Evolutionary conservation across 176 grass and related monocot genomes (phyloP).

Genomic region (Panicum miliaceum): DNA sequence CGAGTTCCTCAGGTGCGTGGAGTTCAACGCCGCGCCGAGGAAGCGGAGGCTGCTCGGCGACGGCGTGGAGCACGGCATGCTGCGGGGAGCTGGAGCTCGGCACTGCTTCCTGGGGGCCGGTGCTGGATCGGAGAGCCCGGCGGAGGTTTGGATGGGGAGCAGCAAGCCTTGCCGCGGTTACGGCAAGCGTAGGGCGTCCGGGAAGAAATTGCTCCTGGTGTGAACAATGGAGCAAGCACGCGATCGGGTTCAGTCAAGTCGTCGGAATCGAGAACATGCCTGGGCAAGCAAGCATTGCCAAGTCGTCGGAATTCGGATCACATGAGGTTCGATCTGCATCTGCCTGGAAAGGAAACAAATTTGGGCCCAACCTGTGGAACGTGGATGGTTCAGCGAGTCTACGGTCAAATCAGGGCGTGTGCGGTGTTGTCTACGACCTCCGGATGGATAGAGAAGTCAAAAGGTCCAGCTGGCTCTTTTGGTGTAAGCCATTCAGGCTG

Average conservation of each 20-base stretch:
- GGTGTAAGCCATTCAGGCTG: neutral
- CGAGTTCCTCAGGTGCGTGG: conserved; percentile 18
- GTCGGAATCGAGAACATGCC: no score
- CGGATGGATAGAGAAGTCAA: neutral
- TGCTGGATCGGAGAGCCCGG: neutral
- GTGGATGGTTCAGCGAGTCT: neutral
- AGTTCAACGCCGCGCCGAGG: conserved; percentile 8
- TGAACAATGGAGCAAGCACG: neutral
- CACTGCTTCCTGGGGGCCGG: neutral
- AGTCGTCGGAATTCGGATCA: no score
- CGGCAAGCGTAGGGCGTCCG: neutral
- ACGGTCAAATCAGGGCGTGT: neutral
- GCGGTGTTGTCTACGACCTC: neutral
- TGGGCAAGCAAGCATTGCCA: no score
- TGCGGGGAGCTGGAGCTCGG: neutral
- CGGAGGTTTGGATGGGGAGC: neutral
- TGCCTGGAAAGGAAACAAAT: neutral
- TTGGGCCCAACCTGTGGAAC: neutral
- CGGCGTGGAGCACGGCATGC: neutral
- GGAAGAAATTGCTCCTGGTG: neutral
- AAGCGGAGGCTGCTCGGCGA: neutral
- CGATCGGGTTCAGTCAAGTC: neutral
- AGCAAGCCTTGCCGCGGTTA: neutral
- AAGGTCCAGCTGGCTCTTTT: neutral
- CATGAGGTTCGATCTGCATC: no score